Conservation (phyloP, 2,329 filamentous ascomycete species). For the Ophiosphaerella korrae region DNA sequence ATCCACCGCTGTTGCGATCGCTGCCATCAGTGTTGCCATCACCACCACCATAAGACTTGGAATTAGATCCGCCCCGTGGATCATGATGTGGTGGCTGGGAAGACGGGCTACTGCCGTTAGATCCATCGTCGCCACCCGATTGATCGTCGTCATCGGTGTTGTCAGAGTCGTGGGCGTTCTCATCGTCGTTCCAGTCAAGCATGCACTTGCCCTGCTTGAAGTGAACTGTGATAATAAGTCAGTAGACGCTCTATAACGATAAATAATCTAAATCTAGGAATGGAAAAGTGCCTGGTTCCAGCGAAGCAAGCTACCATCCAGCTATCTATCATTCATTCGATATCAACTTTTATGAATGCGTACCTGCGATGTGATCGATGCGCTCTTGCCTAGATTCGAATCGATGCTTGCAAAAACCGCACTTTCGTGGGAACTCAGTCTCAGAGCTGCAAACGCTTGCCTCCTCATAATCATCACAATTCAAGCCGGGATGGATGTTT, state of each 20-base stretch:
- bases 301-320: too few species aligned
- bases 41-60: constrained; percentile 22
- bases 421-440: constrained; percentile 42
- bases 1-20: constrained; percentile 14
- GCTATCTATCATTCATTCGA: not conserved
- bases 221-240: constrained; percentile 19
- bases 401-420: constrained; percentile 44
- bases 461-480: constrained; percentile 38
- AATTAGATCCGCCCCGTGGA: constrained; percentile 21
- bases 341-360: too few species aligned
- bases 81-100: constrained; percentile 25
- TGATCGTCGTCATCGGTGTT: constrained; percentile 33
- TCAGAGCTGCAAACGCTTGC: constrained; percentile 39
- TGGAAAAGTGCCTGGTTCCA: too few species aligned
- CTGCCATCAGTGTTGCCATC: constrained; percentile 11
- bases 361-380: constrained; percentile 43
- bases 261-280: too few species aligned
- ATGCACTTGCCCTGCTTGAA: constrained; percentile 47
- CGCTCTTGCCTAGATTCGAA: constrained; percentile 43
- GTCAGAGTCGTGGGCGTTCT: constrained; percentile 27
- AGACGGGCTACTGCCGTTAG: constrained; percentile 25
- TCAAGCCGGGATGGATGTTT: constrained; percentile 43
- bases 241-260: constrained; percentile 1
- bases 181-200: constrained; percentile 44
- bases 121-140: constrained; percentile 30